Evolutionary conservation across 2,329 filamentous ascomycete species (phyloP).

Genomic region (Rutstroemia sp.): DNA sequence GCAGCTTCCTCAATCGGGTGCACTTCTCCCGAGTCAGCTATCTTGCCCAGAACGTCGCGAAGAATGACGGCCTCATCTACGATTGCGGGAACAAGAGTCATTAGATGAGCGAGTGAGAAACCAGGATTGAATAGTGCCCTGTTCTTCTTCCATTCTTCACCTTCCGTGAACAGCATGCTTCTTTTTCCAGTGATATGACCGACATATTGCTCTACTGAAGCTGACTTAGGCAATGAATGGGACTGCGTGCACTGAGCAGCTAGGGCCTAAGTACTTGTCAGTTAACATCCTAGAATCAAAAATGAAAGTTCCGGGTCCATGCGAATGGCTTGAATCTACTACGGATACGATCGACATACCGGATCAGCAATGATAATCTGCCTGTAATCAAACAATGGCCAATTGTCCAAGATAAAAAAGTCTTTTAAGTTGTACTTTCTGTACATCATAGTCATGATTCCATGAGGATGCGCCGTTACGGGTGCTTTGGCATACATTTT

Average conservation of each 20-base stretch:
- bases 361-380: constrained; percentile 7
- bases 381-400: constrained; percentile 5
- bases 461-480: constrained; percentile 2
- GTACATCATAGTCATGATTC: constrained; percentile 10
- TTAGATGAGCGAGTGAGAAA: constrained; percentile 16
- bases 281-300: not conserved
- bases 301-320: not conserved
- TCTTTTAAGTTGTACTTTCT: not conserved
- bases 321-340: not conserved
- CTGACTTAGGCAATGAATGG: constrained; percentile 1
- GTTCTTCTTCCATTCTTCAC: constrained; percentile 20
- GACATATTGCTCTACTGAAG: not conserved
- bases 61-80: constrained; percentile 18
- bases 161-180: constrained; percentile 17
- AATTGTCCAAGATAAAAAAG: constrained; percentile 7
- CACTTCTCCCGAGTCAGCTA: constrained; percentile 15
- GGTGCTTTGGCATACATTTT: constrained; percentile 4
- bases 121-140: constrained; percentile 23
- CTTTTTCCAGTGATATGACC: constrained; percentile 11
- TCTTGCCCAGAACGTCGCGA: constrained; percentile 9
- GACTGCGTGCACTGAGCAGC: constrained; percentile 7
- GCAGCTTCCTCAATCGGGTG: constrained; percentile 16
- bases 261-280: not conserved
- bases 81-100: constrained; percentile 15
- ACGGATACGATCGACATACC: not conserved